phyloP scores from a whole-genome alignment of 2,329 filamentous ascomycete species.

The Claviceps quebecensis region DNA sequence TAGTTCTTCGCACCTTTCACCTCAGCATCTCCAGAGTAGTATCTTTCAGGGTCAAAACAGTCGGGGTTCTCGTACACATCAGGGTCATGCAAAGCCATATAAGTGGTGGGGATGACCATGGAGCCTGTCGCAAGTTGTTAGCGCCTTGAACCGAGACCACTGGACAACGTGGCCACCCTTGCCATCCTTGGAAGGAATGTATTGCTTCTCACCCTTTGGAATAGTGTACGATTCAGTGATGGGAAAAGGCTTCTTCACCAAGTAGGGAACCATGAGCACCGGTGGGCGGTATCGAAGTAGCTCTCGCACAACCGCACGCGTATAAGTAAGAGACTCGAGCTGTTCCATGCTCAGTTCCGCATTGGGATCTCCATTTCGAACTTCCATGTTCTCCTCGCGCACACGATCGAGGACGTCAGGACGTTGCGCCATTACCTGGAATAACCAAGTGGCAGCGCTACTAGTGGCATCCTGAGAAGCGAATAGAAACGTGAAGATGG shows the following conservation, averaged over 20 bases:
- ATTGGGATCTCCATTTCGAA: conserved; percentile 60
- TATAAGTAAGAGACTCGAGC: conserved; percentile 80
- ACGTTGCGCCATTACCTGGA: conserved; percentile 85
- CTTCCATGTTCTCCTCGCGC: conserved; percentile 73
- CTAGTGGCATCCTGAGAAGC: conserved; percentile 95
- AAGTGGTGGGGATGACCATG: conserved; percentile 89
- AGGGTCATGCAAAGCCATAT: conserved; percentile 79
- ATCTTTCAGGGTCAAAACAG: conserved; percentile 77
- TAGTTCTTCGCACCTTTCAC: conserved; percentile 82
- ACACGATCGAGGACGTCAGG: conserved; percentile 85
- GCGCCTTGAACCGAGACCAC: background rate
- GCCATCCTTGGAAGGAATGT: background rate
- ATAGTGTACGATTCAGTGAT: conserved; percentile 81
- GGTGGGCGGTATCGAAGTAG: conserved; percentile 87
- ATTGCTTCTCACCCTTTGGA: conserved; percentile 52
- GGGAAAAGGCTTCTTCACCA: conserved; percentile 90
- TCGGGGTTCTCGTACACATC: conserved; percentile 88
- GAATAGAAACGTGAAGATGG: conserved; percentile 91
- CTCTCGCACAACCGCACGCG: conserved; percentile 81
- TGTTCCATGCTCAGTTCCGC: conserved; percentile 66
- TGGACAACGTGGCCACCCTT: background rate
- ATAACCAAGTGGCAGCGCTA: conserved; percentile 86
- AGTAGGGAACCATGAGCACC: conserved; percentile 92
- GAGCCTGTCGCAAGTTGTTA: conserved; percentile 36
- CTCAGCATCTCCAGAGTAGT: conserved; percentile 81